A percentile compares a stretch with the other conserved stretches of the same genome.
Conservation (phyloP, 2,329 filamentous ascomycete genomes). For the Aspergillus brasiliensis region DNA sequence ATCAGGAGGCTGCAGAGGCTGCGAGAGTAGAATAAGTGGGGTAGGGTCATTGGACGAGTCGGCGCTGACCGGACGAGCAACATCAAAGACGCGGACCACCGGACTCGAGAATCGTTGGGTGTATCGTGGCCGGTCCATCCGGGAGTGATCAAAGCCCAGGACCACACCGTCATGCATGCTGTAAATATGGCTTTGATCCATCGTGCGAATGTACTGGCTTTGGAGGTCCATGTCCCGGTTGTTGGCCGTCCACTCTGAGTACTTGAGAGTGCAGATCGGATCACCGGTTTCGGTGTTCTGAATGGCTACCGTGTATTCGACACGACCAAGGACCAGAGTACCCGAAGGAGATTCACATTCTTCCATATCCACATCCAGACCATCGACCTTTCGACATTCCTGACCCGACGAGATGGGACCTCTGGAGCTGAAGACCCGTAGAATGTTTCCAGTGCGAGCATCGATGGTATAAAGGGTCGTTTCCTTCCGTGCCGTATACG, state of each 20-base stretch:
- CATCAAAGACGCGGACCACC: slow-evolving; percentile 85
- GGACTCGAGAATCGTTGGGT: slow-evolving; percentile 72
- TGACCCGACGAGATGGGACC: slow-evolving; percentile 70
- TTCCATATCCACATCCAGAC: slow-evolving; percentile 61
- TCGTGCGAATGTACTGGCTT: slow-evolving; percentile 74
- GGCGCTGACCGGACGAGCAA: slow-evolving; percentile 72
- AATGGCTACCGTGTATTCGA: slow-evolving; percentile 87
- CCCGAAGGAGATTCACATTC: slow-evolving; percentile 75
- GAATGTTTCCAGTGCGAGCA: slow-evolving; percentile 76
- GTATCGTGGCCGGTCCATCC: slow-evolving; percentile 60
- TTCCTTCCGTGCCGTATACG: slow-evolving; percentile 90
- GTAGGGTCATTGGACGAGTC: slow-evolving; percentile 62
- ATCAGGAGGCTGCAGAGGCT: slow-evolving; percentile 68
- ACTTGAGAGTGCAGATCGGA: slow-evolving; percentile 84
- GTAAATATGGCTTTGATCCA: slow-evolving; percentile 88
- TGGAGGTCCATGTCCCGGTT: slow-evolving; percentile 86
- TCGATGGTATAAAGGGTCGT: slow-evolving; percentile 88
- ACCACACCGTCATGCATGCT: slow-evolving; percentile 82
- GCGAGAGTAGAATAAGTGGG: slow-evolving; percentile 80
- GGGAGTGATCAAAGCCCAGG: slow-evolving; percentile 73
- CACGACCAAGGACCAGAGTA: slow-evolving; percentile 79
- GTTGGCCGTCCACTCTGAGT: slow-evolving; percentile 93
- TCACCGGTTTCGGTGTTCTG: slow-evolving; percentile 72
- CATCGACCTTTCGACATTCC: slow-evolving; percentile 72
- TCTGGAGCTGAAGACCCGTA: slow-evolving; percentile 80